These are phyloP conservation scores for Wickerhamiella allomyrinae DNA, from an alignment of 805 yeast species.

Conservation along the genomic window DNA sequence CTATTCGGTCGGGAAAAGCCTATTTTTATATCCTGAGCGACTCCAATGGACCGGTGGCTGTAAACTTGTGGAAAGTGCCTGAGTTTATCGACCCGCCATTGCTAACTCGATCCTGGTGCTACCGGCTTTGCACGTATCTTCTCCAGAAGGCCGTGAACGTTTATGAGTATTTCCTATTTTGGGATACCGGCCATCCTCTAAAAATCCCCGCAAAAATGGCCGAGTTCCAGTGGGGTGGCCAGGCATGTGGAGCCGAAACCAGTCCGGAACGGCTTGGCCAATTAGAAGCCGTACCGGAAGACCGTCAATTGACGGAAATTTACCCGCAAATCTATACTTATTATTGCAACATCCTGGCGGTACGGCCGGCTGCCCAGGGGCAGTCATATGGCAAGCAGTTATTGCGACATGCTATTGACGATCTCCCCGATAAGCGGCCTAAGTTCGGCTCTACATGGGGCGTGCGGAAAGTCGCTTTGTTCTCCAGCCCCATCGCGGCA, in stretches of 20 bases:
- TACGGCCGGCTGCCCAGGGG: neutral
- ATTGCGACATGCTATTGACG: neutral
- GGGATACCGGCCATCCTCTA: neutral
- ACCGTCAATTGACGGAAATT: neutral
- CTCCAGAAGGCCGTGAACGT: neutral
- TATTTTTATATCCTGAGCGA: neutral
- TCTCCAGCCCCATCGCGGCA: conserved; percentile 1
- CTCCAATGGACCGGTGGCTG: neutral
- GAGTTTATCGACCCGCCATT: neutral
- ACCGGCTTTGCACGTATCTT: neutral
- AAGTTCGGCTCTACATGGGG: neutral
- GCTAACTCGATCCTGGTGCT: neutral
- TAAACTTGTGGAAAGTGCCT: neutral
- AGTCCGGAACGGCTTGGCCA: neutral
- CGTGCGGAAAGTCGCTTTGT: neutral
- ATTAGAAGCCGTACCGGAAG: neutral
- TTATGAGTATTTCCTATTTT: neutral
- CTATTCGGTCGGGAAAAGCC: neutral
- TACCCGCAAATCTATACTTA: neutral
- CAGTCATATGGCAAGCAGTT: neutral
- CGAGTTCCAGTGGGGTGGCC: neutral
- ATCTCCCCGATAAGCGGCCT: neutral
- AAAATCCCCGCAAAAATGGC: neutral
- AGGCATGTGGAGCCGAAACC: neutral
- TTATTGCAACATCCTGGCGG: conserved; percentile 1